phyloP scores from a whole-genome alignment of 345 rosid species.

The Geranium brycei region DNA sequence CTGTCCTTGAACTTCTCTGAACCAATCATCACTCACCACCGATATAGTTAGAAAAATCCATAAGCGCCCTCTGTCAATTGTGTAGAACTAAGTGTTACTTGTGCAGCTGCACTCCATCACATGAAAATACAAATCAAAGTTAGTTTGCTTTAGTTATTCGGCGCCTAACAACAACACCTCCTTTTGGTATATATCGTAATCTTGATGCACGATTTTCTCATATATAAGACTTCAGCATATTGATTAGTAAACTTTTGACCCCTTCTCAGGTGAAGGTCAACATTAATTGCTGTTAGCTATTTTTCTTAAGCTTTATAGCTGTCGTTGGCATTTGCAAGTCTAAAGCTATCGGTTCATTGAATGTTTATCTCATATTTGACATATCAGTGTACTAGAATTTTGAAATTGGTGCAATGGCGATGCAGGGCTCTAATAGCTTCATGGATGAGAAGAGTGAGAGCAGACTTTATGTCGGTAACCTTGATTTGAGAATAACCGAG shows the following conservation, averaged over 20 bases:
- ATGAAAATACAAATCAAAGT: too few relatives aligned
- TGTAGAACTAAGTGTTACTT: too few relatives aligned
- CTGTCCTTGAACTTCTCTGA: background rate
- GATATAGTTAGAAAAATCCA: too few relatives aligned
- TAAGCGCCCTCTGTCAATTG: too few relatives aligned
- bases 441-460: constrained; percentile 54
- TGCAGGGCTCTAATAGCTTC: constrained; percentile 45
- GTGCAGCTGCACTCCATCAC: too few relatives aligned
- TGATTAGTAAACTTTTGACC: background rate
- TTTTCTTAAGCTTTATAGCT: background rate
- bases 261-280: background rate
- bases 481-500: constrained; percentile 84
- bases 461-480: constrained; percentile 72
- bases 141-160: too few relatives aligned
- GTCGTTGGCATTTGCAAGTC: background rate
- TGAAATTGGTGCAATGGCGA: background rate
- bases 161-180: too few relatives aligned
- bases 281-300: background rate
- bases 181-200: too few relatives aligned
- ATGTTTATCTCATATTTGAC: background rate
- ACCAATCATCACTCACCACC: too few relatives aligned
- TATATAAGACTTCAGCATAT: too few relatives aligned
- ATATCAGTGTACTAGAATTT: background rate
- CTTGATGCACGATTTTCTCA: too few relatives aligned
- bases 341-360: background rate